These are phyloP conservation scores for Yamadazyma buinensis DNA, from an alignment of 1,139 yeast species.

Conservation along the genomic window DNA sequence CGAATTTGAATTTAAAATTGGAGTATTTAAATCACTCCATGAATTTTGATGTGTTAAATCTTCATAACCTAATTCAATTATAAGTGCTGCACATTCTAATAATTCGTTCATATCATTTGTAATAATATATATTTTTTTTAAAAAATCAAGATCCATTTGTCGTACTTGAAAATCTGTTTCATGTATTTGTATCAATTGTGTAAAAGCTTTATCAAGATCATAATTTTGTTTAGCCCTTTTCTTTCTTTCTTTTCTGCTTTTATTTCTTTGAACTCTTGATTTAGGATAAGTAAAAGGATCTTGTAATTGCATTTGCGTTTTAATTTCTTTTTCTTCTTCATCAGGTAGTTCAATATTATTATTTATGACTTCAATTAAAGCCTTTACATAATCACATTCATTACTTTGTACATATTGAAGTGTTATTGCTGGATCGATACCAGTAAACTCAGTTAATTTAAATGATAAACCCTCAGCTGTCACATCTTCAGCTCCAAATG, in stretches of 20 bases:
- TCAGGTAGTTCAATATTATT: slow-evolving; percentile 6
- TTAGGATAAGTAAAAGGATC: no score
- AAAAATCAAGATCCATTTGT: slow-evolving; percentile 26
- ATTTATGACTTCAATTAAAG: slow-evolving; percentile 28
- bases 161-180: slow-evolving; percentile 20
- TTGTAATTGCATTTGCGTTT: no score
- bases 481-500: not conserved
- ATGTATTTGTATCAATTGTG: slow-evolving; percentile 14
- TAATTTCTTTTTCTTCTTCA: slow-evolving; percentile 5
- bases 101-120: slow-evolving; percentile 38
- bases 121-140: slow-evolving; percentile 32
- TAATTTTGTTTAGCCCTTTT: slow-evolving; percentile 5
- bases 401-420: slow-evolving; percentile 7
- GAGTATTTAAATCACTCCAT: not conserved
- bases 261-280: slow-evolving; percentile 22
- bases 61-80: slow-evolving; percentile 7
- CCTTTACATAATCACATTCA: slow-evolving; percentile 17
- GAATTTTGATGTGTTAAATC: slow-evolving; percentile 3
- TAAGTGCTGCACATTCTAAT: slow-evolving; percentile 20
- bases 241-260: slow-evolving; percentile 12
- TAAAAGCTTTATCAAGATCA: no score
- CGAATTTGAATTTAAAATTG: not conserved
- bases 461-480: not conserved
- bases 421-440: not conserved
- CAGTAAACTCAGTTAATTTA: not conserved